Percentiles rank a stretch among this genome's conserved stretches.
Conservation (phyloP, 176 grass and related monocot genomes). For the Zea luxurians region DNA sequence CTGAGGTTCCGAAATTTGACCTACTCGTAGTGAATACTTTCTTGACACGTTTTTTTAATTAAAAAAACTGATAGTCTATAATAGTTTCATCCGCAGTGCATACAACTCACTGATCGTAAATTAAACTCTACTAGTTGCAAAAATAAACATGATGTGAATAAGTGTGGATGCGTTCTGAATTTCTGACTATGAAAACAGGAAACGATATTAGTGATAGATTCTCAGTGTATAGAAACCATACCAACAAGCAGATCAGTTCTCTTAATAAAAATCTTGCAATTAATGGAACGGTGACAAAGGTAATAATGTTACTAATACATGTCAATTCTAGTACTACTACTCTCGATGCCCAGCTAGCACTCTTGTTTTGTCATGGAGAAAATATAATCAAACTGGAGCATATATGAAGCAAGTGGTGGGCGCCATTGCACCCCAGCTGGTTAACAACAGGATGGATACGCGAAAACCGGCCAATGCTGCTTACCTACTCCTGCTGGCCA, state of each 20-base stretch:
- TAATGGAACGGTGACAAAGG: constrained; percentile 50
- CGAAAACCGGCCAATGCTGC: constrained; percentile 70
- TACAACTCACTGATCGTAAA: neutral
- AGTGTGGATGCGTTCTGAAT: neutral
- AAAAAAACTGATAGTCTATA: neutral
- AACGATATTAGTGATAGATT: neutral
- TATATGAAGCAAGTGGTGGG: constrained; percentile 41
- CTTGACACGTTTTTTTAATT: neutral
- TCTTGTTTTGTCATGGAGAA: constrained; percentile 42
- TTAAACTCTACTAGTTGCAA: neutral
- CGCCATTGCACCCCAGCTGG: constrained; percentile 41
- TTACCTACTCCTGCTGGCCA: constrained; percentile 56
- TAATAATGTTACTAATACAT: constrained; percentile 49
- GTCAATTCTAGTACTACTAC: constrained; percentile 49
- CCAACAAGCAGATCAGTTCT: neutral
- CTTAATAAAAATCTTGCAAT: constrained; percentile 49
- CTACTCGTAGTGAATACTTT: neutral
- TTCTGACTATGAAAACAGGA: neutral
- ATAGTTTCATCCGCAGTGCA: neutral
- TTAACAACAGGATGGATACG: constrained; percentile 53
- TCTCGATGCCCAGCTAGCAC: constrained; percentile 1
- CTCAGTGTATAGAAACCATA: neutral
- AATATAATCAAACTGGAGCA: constrained; percentile 40
- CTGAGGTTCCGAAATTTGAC: neutral
- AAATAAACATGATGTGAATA: neutral